These are phyloP conservation scores for Thalassiosira delicatula DNA, from an alignment of 352 stramenopile species.

Conservation along the genomic window DNA sequence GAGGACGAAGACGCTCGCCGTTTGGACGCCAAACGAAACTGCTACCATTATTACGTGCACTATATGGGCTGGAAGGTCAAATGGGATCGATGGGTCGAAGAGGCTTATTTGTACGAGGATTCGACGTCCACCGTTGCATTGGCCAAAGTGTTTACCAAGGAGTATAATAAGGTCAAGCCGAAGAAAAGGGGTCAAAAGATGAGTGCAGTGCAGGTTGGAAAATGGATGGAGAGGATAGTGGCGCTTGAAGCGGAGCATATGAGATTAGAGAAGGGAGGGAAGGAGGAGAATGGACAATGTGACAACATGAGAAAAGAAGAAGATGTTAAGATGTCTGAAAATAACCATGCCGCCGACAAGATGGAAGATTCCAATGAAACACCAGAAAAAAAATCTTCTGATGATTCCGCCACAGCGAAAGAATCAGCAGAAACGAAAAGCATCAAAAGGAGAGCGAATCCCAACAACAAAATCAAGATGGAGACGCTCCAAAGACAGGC, in stretches of 20 bases:
- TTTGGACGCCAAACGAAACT: slow-evolving; percentile 26
- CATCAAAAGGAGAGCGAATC: slow-evolving; percentile 3
- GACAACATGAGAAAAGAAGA: slow-evolving; percentile 15
- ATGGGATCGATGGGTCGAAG: slow-evolving; percentile 80
- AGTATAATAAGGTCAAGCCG: slow-evolving; percentile 57
- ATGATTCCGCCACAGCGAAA: too few species aligned
- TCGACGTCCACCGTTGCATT: slow-evolving; percentile 45
- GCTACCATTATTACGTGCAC: slow-evolving; percentile 80
- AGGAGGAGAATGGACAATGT: not conserved
- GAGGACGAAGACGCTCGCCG: slow-evolving; percentile 42
- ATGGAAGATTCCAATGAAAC: slow-evolving; percentile 11
- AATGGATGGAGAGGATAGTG: slow-evolving; percentile 39
- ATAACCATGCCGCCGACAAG: too few species aligned
- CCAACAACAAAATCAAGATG: not conserved
- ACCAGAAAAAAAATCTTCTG: too few species aligned
- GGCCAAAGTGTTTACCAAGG: slow-evolving; percentile 49
- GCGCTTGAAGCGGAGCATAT: slow-evolving; percentile 25
- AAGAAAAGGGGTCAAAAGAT: slow-evolving; percentile 56
- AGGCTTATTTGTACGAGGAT: slow-evolving; percentile 61
- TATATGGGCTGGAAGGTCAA: slow-evolving; percentile 78
- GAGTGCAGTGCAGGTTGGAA: slow-evolving; percentile 12
- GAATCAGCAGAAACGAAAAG: not conserved
- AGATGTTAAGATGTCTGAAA: slow-evolving; percentile 12
- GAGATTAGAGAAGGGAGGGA: slow-evolving; percentile 16
- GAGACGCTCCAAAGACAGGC: slow-evolving; percentile 40